phyloP scores from a whole-genome alignment of 2,329 filamentous ascomycete species.

The Zymoseptoria passerinii region DNA sequence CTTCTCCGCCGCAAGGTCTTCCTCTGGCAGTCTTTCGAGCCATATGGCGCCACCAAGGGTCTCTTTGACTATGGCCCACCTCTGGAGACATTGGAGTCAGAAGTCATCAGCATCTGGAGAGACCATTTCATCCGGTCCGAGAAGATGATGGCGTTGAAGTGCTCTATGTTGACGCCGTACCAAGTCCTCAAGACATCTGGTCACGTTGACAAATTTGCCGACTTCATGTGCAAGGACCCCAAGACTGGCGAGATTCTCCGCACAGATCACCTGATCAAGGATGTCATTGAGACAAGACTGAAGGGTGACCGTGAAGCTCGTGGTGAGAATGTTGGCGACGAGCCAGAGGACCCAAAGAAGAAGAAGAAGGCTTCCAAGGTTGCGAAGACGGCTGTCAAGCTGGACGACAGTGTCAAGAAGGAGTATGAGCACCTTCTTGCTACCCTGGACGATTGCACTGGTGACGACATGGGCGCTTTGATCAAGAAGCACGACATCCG shows the following conservation, averaged over 20 bases:
- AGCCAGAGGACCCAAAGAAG: conserved; percentile 73
- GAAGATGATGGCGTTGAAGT: conserved; percentile 93
- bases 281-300: conserved; percentile 76
- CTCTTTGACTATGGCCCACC: conserved; percentile 92
- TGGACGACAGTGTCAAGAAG: conserved; percentile 75
- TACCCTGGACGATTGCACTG: conserved; percentile 90
- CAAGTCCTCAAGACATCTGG: conserved; percentile 87
- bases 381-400: conserved; percentile 60
- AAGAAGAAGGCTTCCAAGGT: conserved; percentile 72
- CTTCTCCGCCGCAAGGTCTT: conserved; percentile 84
- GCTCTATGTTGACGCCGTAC: conserved; percentile 85
- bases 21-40: conserved; percentile 92
- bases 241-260: conserved; percentile 95
- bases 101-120: conserved; percentile 81
- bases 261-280: conserved; percentile 93
- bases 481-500: conserved; percentile 88
- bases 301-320: conserved; percentile 90
- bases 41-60: conserved; percentile 51
- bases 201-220: conserved; percentile 95
- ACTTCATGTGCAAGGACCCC: conserved; percentile 90
- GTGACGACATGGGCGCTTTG: conserved; percentile 73
- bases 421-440: conserved; percentile 90
- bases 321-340: conserved; percentile 65
- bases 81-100: conserved; percentile 75
- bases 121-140: conserved; percentile 91